Evolutionary conservation across 352 stramenopile species (phyloP), one percentile per base, ranked within the genome.

Genomic region (Lagenidium giganteum): DNA sequence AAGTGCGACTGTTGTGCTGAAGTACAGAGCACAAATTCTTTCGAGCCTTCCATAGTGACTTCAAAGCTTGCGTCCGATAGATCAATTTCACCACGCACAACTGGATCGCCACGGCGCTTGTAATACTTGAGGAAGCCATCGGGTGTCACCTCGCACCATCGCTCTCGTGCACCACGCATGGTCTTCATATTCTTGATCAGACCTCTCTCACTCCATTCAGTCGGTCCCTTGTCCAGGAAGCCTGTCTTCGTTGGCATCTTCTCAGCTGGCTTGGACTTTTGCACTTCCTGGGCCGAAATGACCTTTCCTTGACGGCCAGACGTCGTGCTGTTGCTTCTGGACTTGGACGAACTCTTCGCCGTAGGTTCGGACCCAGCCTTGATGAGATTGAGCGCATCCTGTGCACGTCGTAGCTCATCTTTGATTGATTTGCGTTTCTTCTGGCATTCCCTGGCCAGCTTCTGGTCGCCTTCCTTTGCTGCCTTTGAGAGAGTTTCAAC

Each of bases 1-100:
- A 94, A 94, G 51, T 89, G 78, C 47, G 82, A 91, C 58, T 91
- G 82, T 60, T 91, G 81, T 35, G 78, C 69, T 47, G 80, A 82
- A 46, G 81, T 90, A 51, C 74, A 82, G 30, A 94, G 42, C 25
- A 90, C 63, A 45, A 94, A 90, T 54, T 91, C 79, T 14, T 79
- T 87, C 21, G 72, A 69, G 35, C 82, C 62, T 50, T 72, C 61
- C 18, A 82, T 64, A 4, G 28, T 11, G 13, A 94, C 70, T 51
- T 94, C 82, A 43, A 94, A 78, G 40, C 70, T 89, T 51, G 64
- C 54, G 40, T 94, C 82, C 24, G 64, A 61, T 18, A 94, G 53
- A 29, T 91, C 75, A 40, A 94, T 92, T 42, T 94, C 75, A 16
- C 77, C 79, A 13, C 82, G 79, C 17, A 88, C 77, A n/a, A 85